Percentiles rank a stretch among this genome's conserved stretches.
phyloP scores from a whole-genome alignment of 192 early-diverging fungal species.

The Entomortierella beljakovae region DNA sequence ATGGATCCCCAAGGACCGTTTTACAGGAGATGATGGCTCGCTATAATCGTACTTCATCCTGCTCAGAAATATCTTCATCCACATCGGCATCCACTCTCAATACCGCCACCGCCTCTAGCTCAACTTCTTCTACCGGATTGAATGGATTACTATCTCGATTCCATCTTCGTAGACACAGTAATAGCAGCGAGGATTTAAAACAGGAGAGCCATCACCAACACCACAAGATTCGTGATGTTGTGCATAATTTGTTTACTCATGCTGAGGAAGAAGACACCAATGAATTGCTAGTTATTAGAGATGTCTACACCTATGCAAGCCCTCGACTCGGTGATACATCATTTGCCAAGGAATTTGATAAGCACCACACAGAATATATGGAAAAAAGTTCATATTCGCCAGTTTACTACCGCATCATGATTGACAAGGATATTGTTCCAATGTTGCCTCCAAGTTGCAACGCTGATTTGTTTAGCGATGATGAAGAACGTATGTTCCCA shows the following conservation, averaged over 20 bases:
- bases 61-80: not conserved
- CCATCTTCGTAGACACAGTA: not conserved
- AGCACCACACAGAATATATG: constrained; percentile 25
- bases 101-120: not conserved
- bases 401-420: constrained; percentile 57
- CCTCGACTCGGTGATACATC: constrained; percentile 59
- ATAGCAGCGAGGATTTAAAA: not conserved
- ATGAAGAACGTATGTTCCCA: constrained; percentile 19
- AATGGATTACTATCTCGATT: no score
- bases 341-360: constrained; percentile 60
- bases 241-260: not conserved
- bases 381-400: not conserved
- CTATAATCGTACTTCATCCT: constrained; percentile 5
- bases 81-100: not conserved
- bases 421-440: constrained; percentile 58
- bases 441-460: constrained; percentile 54
- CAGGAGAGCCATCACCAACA: not conserved
- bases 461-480: constrained; percentile 18
- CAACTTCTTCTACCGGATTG: not conserved
- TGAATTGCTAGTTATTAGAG: constrained; percentile 41
- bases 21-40: constrained; percentile 33
- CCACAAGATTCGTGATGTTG: not conserved
- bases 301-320: constrained; percentile 57
- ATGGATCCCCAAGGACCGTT: constrained; percentile 23
- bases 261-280: not conserved